phyloP scores from a whole-genome alignment of 768 basidiomycete genomes.

The Kwoniella mangroviensis region DNA sequence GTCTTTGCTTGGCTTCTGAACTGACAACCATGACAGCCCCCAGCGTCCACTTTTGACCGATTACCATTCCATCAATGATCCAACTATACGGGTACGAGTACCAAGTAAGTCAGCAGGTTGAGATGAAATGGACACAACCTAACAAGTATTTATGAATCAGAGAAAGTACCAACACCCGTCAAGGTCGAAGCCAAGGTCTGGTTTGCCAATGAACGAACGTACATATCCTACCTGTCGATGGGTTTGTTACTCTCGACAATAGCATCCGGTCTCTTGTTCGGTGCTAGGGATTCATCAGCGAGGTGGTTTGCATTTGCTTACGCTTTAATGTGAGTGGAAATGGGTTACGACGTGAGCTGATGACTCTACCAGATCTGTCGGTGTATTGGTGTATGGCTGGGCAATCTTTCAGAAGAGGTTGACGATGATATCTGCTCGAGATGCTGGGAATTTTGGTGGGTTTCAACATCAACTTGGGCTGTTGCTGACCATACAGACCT shows the following conservation, averaged over 20 bases:
- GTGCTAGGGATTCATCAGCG: constrained; percentile 69
- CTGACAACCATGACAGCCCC: constrained; percentile 1
- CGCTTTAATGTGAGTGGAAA: constrained; percentile 72
- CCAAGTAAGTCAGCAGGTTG: constrained; percentile 40
- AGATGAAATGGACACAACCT: background rate
- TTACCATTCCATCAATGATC: constrained; percentile 53
- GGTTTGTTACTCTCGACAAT: constrained; percentile 82
- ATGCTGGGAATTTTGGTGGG: constrained; percentile 86
- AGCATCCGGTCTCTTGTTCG: constrained; percentile 83
- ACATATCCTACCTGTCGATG: constrained; percentile 89
- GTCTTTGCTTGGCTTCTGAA: background rate
- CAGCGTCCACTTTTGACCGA: constrained; percentile 38
- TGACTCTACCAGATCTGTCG: constrained; percentile 45
- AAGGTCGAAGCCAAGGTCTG: constrained; percentile 94
- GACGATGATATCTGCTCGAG: constrained; percentile 84
- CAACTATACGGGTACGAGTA: constrained; percentile 39
- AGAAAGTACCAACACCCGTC: constrained; percentile 60
- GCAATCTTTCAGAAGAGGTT: constrained; percentile 82
- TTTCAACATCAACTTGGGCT: constrained; percentile 1
- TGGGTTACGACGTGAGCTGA: background rate
- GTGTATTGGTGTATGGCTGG: constrained; percentile 78
- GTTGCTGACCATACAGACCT: constrained; percentile 64
- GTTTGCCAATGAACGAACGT: constrained; percentile 91
- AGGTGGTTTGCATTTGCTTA: constrained; percentile 81
- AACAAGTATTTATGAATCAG: constrained; percentile 29